Evolutionary conservation across 2,329 filamentous ascomycete genomes (phyloP), one percentile per base, ranked within the genome.

Genomic region (Aspergillus aculeatus): DNA sequence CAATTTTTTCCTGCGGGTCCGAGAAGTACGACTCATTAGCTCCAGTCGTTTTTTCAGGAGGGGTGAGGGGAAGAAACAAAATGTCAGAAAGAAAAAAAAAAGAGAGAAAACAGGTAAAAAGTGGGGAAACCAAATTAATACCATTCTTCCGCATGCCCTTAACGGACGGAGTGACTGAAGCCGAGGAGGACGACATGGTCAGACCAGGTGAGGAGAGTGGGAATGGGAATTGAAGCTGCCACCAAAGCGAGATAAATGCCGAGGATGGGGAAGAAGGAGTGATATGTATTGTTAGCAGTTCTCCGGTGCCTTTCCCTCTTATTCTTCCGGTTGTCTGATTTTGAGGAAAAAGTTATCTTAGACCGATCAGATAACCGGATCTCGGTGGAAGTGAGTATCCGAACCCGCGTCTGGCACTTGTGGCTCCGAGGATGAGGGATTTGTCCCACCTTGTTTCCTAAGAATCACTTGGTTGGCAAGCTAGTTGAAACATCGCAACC

Each of bases 111-210:
- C 38, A 44, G 16, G 38, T 44, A 56, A 64, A 62, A 66, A 64
- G 56, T 58, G 56, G 59, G 51, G 44, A 58, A 48, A 56, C 60
- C 21, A 54, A 55, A 53, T 60, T 69, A 79, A 64, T 81, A 94
- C 91, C 91, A 81, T 96, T 96, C 76, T 89, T 89, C 69, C 91
- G 89, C 84, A 95, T 89, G 64, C 88, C 91, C 76, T 72, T 66
- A n/a, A 73, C 73, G 67, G 70, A 61, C 5, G 75, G 65, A 60
- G 77, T 69, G 24, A 59, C 58, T 47, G 72, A 70, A 26, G 71
- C 69, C 52, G 75, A 70, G 57, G 74, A 70, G 57, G 74, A 73
- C 10, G 76, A 82, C 81, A 86, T 86, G 53, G 47, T 77, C 57
- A 31, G 32, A 35, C 41, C 26, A 47, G 31, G 23, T 23, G 31